Base-by-base conservation (phyloP, 345 rosid genomes). In the Bruguiera parviflora region DNA sequence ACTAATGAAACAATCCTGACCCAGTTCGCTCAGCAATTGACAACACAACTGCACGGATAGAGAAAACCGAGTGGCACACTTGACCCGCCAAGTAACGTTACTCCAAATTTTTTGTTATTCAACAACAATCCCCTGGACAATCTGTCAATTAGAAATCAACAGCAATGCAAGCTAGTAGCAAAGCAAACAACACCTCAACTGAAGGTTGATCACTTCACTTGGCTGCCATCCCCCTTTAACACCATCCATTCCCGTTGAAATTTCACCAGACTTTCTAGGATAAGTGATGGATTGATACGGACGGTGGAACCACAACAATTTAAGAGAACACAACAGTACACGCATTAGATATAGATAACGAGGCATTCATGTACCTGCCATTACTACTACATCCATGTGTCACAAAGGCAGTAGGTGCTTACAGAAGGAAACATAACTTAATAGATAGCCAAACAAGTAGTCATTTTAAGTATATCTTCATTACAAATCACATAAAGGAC, bases 401-500 rank as follows among this genome's bases (percentile, higher is more conserved):
- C 43, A 62, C 0, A 9, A 9, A n/a, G 15, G 25, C 65, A 52
- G 58, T 27, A n/a, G 51, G 24, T 16, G 22, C 37, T 49, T 28
- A 15, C 69, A 66, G 7, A 29, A 53, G 51, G 18, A 3, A 29
- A 58, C 21, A 39, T 58, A 64, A 64, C 70, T 33, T 65, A 52
- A 32, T 59, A 55, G 20, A 73, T 28, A 58, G 25, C 59, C 33
- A 49, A 31, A 27, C 16, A 74, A 39, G 62, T 61, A 51, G 1
- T 68, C 21, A 24, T 11, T 27, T 43, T 22, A 55, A 24, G 55
- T 19, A 55, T 31, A 55, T 31, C 66, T 15, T 58, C 24, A 21
- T 6, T 64, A 19, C n/a, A 8, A 8, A 58, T 91, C 80, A 95
- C 31, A 92, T 80, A 64, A 95, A 95, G 43, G 96, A 95, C 98